These are phyloP conservation scores for Vanderwaltozyma verrucispora DNA, from an alignment of 805 yeast genomes.

Conservation along the genomic window DNA sequence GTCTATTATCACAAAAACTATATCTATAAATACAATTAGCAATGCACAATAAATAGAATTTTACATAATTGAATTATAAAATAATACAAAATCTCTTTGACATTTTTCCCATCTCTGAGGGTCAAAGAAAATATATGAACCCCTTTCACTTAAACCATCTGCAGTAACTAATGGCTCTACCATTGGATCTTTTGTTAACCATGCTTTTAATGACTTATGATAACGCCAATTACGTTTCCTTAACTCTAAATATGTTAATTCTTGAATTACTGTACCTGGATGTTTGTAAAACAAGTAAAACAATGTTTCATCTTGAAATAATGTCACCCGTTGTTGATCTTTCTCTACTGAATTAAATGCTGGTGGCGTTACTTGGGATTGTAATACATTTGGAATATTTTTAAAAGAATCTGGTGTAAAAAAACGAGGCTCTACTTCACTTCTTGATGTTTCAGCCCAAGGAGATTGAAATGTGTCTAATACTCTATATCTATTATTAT, in stretches of 20 bases:
- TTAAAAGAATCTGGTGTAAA: slow-evolving; percentile 49
- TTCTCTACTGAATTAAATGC: slow-evolving; percentile 27
- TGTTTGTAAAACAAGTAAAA: slow-evolving; percentile 89
- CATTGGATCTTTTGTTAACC: slow-evolving; percentile 91
- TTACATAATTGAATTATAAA: slow-evolving; percentile 53
- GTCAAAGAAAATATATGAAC: slow-evolving; percentile 88
- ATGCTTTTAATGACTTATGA: slow-evolving; percentile 89
- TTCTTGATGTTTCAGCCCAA: slow-evolving; percentile 86
- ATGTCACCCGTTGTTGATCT: slow-evolving; percentile 39
- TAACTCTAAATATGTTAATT: slow-evolving; percentile 83
- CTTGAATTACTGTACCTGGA: slow-evolving; percentile 89
- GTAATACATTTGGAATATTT: slow-evolving; percentile 26
- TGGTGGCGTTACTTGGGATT: slow-evolving; percentile 22
- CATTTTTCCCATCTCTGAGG: slow-evolving; percentile 95
- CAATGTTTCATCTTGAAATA: slow-evolving; percentile 82
- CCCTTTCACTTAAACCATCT: slow-evolving; percentile 69
- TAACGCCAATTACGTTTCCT: slow-evolving; percentile 93
- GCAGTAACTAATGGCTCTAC: slow-evolving; percentile 80
- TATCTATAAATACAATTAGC: too few species aligned
- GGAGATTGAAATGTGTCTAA: slow-evolving; percentile 70
- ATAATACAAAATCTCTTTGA: slow-evolving; percentile 54
- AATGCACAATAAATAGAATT: too few species aligned
- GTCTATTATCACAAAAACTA: too few species aligned
- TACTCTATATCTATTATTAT: slow-evolving; percentile 18
- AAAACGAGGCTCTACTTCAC: slow-evolving; percentile 82